Base-by-base conservation (phyloP, 768 basidiomycete species). In the Collybia sordida region DNA sequence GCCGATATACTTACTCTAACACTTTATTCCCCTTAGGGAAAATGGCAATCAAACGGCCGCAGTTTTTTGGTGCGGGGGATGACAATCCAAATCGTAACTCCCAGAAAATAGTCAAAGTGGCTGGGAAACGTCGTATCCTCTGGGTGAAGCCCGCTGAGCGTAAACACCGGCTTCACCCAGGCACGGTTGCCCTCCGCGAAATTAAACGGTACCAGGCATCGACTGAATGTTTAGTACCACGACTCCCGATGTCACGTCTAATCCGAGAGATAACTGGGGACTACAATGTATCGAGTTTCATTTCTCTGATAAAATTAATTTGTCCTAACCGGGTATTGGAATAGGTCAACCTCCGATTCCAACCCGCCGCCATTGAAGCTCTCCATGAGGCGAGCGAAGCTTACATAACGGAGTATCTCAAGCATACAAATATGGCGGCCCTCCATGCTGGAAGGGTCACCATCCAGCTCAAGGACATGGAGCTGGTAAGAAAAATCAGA, bases 191-290 rank as follows among this genome's bases (percentile, higher is more conserved):
- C 57, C 86, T 93, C 58, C 88, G 90, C 73, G 91, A 93, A 74
- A 92, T 93, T 64, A 72, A 88, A 69, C 81, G 88, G 39, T 91
- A 92, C 79, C 90, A 93, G 73, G 90, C 88, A 74, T 90, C 87
- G 54, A 91, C 89, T 46, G 88, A 93, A 73, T 77, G 91, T 52
- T 77, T 93, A 47, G 91, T 93, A 64, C 81, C 89, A 64, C 93
- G 91, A 72, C 81, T 92, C 48, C 90, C 90, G 48, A 93, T 93
- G 86, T 88, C 93, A 76, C 83, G 90, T 56, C 83, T 93, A 39
- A 86, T 93, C 57, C 86, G 86, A 72, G 92, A 93, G 70, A 93
- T 93, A 59, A 89, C 91, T 25, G 88, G 91, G 72, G 90, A 92
- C 64, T 93, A 90, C 81, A 92, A 93, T 79, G 87, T 87, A 38